These are phyloP conservation scores for Zygosaccharomyces pseudorouxii DNA, from an alignment of 805 yeast genomes.

Conservation along the genomic window DNA sequence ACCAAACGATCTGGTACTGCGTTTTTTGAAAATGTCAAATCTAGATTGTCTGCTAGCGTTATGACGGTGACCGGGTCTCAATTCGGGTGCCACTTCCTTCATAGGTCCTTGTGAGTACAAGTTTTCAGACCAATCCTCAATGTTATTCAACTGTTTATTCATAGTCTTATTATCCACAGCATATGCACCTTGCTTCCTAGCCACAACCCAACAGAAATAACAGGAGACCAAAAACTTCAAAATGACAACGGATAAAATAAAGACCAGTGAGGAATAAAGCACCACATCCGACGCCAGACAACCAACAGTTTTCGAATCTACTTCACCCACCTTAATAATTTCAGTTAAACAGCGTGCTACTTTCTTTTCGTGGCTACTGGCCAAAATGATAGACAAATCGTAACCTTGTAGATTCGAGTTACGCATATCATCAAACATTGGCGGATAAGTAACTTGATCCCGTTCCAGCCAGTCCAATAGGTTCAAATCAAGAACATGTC, in stretches of 20 bases:
- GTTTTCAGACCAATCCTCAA: conserved; percentile 85
- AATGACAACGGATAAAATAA: conserved; percentile 75
- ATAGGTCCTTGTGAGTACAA: conserved; percentile 48
- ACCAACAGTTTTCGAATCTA: conserved; percentile 87
- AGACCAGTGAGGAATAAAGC: conserved; percentile 71
- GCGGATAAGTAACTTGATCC: conserved; percentile 69
- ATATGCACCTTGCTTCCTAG: conserved; percentile 78
- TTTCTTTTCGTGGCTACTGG: conserved; percentile 59
- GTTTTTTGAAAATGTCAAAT: conserved; percentile 37
- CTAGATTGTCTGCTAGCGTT: conserved; percentile 23
- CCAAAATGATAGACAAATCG: conserved; percentile 71
- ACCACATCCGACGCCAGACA: conserved; percentile 90
- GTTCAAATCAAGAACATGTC: conserved; percentile 79
- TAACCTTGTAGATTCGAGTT: conserved; percentile 60
- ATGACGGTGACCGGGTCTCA: conserved; percentile 46
- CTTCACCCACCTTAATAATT: conserved; percentile 79
- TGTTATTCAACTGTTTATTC: conserved; percentile 57
- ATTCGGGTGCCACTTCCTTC: conserved; percentile 45
- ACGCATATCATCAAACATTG: conserved; percentile 58
- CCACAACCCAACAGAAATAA: conserved; percentile 79
- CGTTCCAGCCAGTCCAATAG: conserved; percentile 69
- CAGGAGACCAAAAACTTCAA: conserved; percentile 80
- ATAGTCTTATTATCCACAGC: conserved; percentile 53
- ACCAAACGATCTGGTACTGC: conserved; percentile 33
- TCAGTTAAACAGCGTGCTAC: conserved; percentile 81